Conservation (phyloP, 2,329 filamentous ascomycete genomes). For the Mariannaea elegans region DNA sequence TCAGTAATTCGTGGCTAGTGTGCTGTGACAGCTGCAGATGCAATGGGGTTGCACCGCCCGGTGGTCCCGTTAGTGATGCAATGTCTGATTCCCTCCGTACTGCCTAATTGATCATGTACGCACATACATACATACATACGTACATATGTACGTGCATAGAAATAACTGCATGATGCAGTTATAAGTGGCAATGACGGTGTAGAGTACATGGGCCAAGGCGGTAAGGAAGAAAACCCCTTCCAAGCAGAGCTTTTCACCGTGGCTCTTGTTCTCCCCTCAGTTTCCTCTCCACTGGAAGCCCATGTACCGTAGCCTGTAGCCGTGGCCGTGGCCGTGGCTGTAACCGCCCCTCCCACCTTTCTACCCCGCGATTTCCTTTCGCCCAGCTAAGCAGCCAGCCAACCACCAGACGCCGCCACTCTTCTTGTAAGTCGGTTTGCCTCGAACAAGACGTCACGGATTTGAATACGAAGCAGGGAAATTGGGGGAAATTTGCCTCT, state of each 20-base stretch:
- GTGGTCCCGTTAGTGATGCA: constrained; percentile 9
- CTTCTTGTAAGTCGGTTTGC: constrained; percentile 24
- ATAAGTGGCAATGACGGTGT: too few relatives aligned
- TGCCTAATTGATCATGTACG: background rate
- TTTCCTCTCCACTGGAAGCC: background rate
- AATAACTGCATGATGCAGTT: too few relatives aligned
- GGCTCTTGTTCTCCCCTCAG: constrained; percentile 18
- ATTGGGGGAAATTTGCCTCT: background rate
- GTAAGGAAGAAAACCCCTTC: background rate
- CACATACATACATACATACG: background rate
- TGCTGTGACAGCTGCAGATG: constrained; percentile 14
- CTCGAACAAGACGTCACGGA: background rate
- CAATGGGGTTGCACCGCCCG: constrained; percentile 5
- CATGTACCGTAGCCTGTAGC: background rate
- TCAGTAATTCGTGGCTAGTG: too few relatives aligned
- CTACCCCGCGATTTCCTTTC: constrained; percentile 38
- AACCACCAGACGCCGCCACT: constrained; percentile 11
- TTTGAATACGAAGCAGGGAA: background rate
- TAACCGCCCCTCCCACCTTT: constrained; percentile 21
- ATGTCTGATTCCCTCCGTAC: constrained; percentile 1
- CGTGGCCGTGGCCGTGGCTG: background rate
- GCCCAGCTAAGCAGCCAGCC: constrained; percentile 2
- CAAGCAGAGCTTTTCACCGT: constrained; percentile 16
- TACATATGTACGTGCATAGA: background rate
- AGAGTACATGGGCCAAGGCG: constrained; percentile 7